Evolutionary conservation across 805 yeast genomes (phyloP).

Genomic region (Wickerhamiella occidentalis): DNA sequence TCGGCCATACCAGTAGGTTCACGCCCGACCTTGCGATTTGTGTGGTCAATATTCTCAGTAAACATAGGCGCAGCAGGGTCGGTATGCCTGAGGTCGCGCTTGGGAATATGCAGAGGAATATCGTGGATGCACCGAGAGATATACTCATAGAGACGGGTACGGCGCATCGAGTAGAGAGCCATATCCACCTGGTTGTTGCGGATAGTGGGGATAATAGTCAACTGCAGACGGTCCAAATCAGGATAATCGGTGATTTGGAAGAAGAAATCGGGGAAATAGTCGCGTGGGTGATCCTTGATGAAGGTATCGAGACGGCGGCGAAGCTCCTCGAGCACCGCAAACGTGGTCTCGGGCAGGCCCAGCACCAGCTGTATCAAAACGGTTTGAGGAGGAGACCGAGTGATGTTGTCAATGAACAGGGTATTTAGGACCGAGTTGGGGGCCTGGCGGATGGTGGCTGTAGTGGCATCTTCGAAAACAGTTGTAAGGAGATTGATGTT

Average conservation of each 20-base stretch:
- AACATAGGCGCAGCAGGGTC: constrained; percentile 28
- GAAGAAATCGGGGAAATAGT: constrained; percentile 27
- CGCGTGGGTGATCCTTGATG: constrained; percentile 27
- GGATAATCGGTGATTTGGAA: constrained; percentile 26
- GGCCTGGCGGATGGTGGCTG: constrained; percentile 27
- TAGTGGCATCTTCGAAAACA: constrained; percentile 24
- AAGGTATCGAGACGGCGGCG: constrained; percentile 24
- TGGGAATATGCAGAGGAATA: constrained; percentile 28
- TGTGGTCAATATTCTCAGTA: constrained; percentile 12
- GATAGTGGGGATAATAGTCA: constrained; percentile 24
- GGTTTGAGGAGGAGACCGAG: constrained; percentile 27
- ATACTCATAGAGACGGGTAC: constrained; percentile 25
- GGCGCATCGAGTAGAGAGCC: constrained; percentile 23
- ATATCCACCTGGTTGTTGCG: constrained; percentile 28
- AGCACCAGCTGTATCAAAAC: constrained; percentile 21
- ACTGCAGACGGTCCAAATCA: constrained; percentile 27
- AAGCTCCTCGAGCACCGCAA: constrained; percentile 27
- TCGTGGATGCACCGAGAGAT: constrained; percentile 26
- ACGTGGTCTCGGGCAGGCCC: constrained; percentile 30
- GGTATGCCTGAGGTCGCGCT: constrained; percentile 23
- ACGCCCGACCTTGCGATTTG: not conserved
- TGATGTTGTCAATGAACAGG: constrained; percentile 30
- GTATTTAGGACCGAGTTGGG: constrained; percentile 30
- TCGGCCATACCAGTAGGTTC: constrained; percentile 1
- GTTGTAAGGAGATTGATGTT: constrained; percentile 30